phyloP scores from a whole-genome alignment of 176 grass and related monocot genomes.

The Thinopyrum elongatum region DNA sequence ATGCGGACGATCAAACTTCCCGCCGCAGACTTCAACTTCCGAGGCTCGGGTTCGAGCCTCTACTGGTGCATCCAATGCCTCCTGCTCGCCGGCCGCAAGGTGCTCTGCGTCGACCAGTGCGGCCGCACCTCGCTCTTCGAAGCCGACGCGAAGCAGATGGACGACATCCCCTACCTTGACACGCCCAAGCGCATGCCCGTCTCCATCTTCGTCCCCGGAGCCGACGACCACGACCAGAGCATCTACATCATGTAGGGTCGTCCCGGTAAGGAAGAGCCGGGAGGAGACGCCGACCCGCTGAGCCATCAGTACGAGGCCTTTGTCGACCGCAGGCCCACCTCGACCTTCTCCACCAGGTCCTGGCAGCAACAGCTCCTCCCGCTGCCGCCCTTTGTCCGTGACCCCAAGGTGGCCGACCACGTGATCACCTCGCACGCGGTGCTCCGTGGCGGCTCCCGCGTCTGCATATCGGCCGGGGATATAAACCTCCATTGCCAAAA shows the following conservation, averaged over 20 bases:
- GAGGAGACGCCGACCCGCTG: neutral
- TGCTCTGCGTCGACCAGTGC: neutral
- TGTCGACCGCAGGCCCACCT: neutral
- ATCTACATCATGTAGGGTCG: neutral
- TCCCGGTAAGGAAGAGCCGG: neutral
- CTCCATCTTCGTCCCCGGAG: neutral
- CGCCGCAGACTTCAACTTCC: neutral
- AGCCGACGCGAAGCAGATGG: neutral
- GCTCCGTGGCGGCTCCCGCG: neutral
- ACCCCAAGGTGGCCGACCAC: neutral
- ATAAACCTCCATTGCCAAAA: too few relatives aligned
- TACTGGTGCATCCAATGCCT: neutral
- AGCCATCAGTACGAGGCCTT: neutral
- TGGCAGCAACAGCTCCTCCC: neutral
- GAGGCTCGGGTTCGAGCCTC: neutral
- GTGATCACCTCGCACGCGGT: neutral
- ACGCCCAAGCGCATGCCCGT: neutral
- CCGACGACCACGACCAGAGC: neutral
- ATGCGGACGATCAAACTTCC: neutral
- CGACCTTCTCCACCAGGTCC: neutral
- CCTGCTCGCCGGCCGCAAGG: neutral
- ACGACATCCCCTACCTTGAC: neutral
- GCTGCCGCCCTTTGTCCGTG: neutral
- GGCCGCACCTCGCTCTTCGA: neutral
- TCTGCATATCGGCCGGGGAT: neutral